A percentile compares a stretch with the other conserved stretches of the same genome.
Conservation (phyloP, 371 early-diverging fungal species). For the Mortierella sp. region DNA sequence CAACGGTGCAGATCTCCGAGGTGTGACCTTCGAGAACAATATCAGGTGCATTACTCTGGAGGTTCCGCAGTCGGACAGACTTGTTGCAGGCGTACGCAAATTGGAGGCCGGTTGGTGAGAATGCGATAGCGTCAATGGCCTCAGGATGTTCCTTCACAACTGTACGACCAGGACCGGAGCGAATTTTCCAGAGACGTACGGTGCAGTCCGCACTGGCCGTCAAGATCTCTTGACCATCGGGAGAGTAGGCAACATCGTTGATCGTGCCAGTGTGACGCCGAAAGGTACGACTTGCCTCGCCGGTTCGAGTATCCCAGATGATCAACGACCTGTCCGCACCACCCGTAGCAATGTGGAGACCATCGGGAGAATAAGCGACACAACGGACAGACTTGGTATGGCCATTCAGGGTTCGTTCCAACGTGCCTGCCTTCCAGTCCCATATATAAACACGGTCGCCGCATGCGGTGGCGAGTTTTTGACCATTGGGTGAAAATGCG, state of each 20-base stretch:
- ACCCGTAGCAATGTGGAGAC: background rate
- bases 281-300: background rate
- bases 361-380: background rate
- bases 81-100: background rate
- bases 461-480: background rate
- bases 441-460: background rate
- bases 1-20: background rate
- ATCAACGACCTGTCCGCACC: background rate
- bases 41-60: background rate
- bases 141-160: background rate
- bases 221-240: background rate
- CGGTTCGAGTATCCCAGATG: background rate
- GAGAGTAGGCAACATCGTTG: background rate
- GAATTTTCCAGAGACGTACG: background rate
- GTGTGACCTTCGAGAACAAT: background rate
- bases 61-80: background rate
- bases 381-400: background rate
- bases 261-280: background rate
- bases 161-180: background rate
- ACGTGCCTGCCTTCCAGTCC: background rate
- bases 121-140: background rate
- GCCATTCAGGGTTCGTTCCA: background rate
- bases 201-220: background rate
- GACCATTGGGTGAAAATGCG: constrained; percentile 8
- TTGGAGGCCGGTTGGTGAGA: background rate